Conservation (phyloP, 129 eudicot genomes). For the Helianthus tuberosus region DNA sequence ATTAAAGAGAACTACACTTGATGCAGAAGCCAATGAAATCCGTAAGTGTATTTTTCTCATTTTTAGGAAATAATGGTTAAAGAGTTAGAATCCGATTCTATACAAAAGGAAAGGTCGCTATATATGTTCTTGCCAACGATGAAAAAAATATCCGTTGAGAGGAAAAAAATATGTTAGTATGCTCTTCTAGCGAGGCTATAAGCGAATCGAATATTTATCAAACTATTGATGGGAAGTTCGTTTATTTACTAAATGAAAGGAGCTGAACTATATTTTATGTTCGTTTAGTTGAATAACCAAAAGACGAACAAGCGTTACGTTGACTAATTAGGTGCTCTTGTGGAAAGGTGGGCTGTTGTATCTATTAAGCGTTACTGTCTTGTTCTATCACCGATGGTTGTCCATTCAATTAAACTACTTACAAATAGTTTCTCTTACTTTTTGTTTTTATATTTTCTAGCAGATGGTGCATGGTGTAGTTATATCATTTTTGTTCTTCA, state of each 20-base stretch:
- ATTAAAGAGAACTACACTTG: slow-evolving; percentile 63
- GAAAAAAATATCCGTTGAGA: background rate
- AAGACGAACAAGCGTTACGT: background rate
- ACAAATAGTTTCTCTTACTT: no score
- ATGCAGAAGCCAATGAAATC: slow-evolving; percentile 61
- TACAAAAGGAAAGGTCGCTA: background rate
- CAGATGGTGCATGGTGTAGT: no score
- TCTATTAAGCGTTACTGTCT: no score
- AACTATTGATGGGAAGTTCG: background rate
- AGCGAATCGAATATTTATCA: background rate
- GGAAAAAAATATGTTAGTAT: background rate
- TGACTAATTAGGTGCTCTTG: no score
- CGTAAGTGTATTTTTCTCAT: slow-evolving; percentile 36
- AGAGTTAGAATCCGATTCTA: background rate
- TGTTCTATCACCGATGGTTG: no score
- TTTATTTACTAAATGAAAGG: background rate
- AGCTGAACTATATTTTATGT: background rate
- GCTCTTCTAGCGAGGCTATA: background rate
- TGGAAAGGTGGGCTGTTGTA: no score
- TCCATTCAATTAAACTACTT: no score
- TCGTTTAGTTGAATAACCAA: background rate
- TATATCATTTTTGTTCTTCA: no score
- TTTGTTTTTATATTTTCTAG: no score
- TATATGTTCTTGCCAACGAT: background rate
- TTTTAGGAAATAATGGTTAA: background rate